Conservation (phyloP, 306 rosid species). For the Corylus americana region DNA sequence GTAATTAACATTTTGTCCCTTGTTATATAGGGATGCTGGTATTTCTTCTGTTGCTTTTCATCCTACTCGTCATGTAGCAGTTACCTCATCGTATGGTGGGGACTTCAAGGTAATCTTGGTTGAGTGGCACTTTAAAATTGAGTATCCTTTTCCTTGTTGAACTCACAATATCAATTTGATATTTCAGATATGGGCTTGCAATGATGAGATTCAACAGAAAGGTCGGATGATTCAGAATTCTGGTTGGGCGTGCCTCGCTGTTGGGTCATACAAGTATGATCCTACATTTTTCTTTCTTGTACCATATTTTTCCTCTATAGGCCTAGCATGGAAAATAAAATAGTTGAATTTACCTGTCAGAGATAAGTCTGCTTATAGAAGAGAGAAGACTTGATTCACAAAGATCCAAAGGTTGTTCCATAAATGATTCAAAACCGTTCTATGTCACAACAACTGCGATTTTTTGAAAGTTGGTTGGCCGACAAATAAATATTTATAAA, state of each 20-base stretch:
- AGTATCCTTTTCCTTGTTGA: neutral
- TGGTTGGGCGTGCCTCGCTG: conserved; percentile 93
- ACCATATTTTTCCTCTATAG: conserved; percentile 15
- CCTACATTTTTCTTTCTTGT: conserved; percentile 15
- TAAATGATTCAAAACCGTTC: neutral
- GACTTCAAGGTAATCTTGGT: conserved; percentile 79
- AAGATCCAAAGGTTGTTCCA: neutral
- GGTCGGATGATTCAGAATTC: conserved; percentile 45
- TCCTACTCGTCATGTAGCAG: conserved; percentile 75
- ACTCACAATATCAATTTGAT: conserved; percentile 28
- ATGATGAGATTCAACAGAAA: conserved; percentile 52
- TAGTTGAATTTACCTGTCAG: neutral
- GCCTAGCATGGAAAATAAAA: neutral
- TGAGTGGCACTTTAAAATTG: conserved; percentile 2
- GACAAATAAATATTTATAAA: no score
- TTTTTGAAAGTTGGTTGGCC: no score
- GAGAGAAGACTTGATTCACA: neutral
- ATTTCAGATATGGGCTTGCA: conserved; percentile 81
- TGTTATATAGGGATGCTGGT: conserved; percentile 66
- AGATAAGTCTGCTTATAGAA: neutral
- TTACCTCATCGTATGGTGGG: conserved; percentile 83
- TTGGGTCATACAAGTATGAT: conserved; percentile 91
- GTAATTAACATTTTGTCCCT: conserved; percentile 1
- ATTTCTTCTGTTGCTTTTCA: conserved; percentile 78
- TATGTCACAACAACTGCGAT: neutral